A percentile compares a stretch with the other conserved stretches of the same genome.
Conservation (phyloP, 768 basidiomycete genomes). For the Roridomyces roridus region DNA sequence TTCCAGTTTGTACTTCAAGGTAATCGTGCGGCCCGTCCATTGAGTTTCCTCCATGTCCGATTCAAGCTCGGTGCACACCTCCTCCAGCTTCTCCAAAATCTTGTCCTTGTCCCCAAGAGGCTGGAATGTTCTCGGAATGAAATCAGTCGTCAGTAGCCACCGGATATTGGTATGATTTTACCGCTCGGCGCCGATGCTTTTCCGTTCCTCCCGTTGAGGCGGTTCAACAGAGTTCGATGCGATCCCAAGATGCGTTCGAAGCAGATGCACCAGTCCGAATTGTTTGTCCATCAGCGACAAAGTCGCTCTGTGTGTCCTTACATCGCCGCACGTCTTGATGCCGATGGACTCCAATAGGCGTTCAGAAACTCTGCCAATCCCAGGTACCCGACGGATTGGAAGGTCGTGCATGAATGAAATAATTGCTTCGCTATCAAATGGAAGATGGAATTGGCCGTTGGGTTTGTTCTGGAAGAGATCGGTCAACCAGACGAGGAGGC, state of each 20-base stretch:
- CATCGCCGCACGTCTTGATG: conserved; percentile 93
- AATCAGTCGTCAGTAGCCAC: background rate
- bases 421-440: conserved; percentile 68
- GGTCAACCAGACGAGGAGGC: background rate
- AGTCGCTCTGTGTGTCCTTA: conserved; percentile 74
- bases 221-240: conserved; percentile 84
- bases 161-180: conserved; percentile 31
- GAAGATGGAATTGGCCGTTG: conserved; percentile 86
- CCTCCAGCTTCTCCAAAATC: conserved; percentile 79
- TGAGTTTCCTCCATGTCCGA: conserved; percentile 78
- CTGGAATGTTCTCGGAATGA: conserved; percentile 69
- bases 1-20: conserved; percentile 92
- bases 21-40: conserved; percentile 89
- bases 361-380: conserved; percentile 91
- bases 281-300: conserved; percentile 88
- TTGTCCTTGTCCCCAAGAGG: conserved; percentile 66
- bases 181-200: conserved; percentile 94
- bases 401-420: conserved; percentile 80
- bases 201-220: conserved; percentile 78
- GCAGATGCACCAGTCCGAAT: conserved; percentile 77
- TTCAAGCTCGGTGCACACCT: conserved; percentile 82
- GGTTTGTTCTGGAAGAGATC: conserved; percentile 77
- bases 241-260: conserved; percentile 85
- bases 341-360: conserved; percentile 85
- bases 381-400: conserved; percentile 86